phyloP scores from a whole-genome alignment of 495 filamentous ascomycete species.

The Xeromyces bisporus region DNA sequence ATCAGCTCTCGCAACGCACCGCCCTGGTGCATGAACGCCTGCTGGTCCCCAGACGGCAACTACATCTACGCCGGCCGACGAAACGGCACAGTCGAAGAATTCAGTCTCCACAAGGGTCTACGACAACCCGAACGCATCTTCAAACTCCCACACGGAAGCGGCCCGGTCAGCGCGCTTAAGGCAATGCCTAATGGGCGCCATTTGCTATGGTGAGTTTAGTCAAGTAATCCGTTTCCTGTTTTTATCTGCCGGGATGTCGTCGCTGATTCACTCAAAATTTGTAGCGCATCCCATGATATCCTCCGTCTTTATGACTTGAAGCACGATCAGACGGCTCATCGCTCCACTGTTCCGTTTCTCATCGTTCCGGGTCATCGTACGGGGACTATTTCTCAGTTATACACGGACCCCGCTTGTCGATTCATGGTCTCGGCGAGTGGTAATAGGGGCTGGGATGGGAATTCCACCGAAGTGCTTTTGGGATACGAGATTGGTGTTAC shows the following conservation, averaged over 20 bases:
- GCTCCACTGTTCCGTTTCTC: slow-evolving; percentile 76
- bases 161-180: slow-evolving; percentile 67
- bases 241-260: neutral
- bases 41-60: slow-evolving; percentile 93
- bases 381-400: slow-evolving; percentile 70
- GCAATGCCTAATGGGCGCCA: slow-evolving; percentile 91
- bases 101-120: slow-evolving; percentile 68
- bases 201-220: slow-evolving; percentile 55
- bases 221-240: neutral
- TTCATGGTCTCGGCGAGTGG: slow-evolving; percentile 86
- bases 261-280: slow-evolving; percentile 2
- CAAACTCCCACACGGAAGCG: slow-evolving; percentile 79
- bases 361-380: slow-evolving; percentile 90
- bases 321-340: slow-evolving; percentile 44
- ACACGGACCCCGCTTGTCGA: slow-evolving; percentile 71
- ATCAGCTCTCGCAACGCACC: slow-evolving; percentile 61
- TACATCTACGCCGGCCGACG: slow-evolving; percentile 84
- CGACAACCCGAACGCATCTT: slow-evolving; percentile 61
- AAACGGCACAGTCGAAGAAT: slow-evolving; percentile 93
- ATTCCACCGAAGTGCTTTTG: slow-evolving; percentile 72
- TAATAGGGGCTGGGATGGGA: slow-evolving; percentile 93
- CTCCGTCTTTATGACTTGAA: slow-evolving; percentile 79
- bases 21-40: slow-evolving; percentile 97
- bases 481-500: slow-evolving; percentile 76
- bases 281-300: slow-evolving; percentile 82